Evolutionary conservation across 73 alveolate genomes (phyloP), one percentile per base, ranked within the genome.

Genomic region (Paramecium caudatum): DNA sequence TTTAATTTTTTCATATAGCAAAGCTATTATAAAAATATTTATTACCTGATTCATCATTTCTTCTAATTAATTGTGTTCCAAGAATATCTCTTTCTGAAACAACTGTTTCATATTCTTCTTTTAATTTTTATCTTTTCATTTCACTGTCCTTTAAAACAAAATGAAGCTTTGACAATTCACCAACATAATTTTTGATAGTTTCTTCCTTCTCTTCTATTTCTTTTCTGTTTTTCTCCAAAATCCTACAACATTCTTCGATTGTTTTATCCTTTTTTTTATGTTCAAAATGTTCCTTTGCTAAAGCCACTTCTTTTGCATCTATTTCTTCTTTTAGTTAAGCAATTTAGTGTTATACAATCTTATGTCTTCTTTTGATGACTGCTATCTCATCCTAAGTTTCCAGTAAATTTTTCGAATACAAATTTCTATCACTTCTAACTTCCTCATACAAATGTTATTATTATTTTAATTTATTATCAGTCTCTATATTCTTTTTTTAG

Each of bases 391-490:
- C 99, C 46, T 97, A 94, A 32, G 94, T 93, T 82, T 98, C 99
- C 23, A 97, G 94, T 85, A 98, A 93, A 90, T 97, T 97, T 96
- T 98, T 98, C 12, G 99, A 97, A 95, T 98, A 98, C 23, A 98
- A 94, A 91, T 98, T 98, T 92, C 99, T 95, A 82, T 97, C 99
- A 36, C 99, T 94, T 65, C 99, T 96, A 55, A 98, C 99, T 15
- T 99, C 99, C 93, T 98, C 99, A 91, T 98, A 98, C 65, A 98
- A 96, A 91, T 97, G 98, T 95, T 96, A 96, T 94, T 98, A 98
- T 93, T 94, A 96, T 88, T 97, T 97, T 80, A 97, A 95, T 82
- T 97, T 97, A 65, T 97, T 97, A 82, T 97, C 99, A 50, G 97
- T 91, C 91, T 97, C 99, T 19, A 96, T 94, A 87, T 93, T 93